phyloP scores from a whole-genome alignment of 345 rosid species.

The Sonneratia caseolaris region DNA sequence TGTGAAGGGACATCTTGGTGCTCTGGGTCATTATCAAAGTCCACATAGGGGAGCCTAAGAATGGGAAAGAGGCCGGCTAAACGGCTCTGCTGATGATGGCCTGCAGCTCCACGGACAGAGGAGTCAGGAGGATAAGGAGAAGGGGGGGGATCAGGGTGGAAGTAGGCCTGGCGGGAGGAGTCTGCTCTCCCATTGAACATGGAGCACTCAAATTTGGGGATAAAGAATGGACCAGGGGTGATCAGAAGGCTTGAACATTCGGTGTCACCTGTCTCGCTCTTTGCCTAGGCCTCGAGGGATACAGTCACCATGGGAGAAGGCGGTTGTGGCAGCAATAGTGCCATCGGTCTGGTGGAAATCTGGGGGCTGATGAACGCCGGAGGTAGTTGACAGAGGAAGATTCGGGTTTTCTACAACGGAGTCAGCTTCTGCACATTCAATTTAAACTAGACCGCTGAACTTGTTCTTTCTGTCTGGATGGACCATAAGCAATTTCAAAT shows the following conservation, averaged over 20 bases:
- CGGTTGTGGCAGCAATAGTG: neutral
- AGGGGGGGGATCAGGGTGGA: slow-evolving; percentile 23
- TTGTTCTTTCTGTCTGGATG: no score
- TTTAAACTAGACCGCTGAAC: no score
- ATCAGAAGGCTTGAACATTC: slow-evolving; percentile 12
- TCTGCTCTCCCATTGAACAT: slow-evolving; percentile 59
- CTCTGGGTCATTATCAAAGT: slow-evolving; percentile 26
- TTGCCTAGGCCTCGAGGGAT: neutral
- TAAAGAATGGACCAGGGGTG: slow-evolving; percentile 16
- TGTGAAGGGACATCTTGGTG: slow-evolving; percentile 1
- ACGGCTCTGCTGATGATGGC: slow-evolving; percentile 49
- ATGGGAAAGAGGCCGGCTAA: slow-evolving; percentile 37
- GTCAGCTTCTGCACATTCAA: no score
- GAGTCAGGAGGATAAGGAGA: neutral
- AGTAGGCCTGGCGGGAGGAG: slow-evolving; percentile 58
- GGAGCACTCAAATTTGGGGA: slow-evolving; percentile 43
- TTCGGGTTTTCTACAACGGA: no score
- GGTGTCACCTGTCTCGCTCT: neutral
- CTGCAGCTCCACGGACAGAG: slow-evolving; percentile 22
- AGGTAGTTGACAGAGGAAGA: no score
- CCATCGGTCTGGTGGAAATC: no score
- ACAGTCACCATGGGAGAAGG: neutral
- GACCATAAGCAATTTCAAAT: no score
- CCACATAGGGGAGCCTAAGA: slow-evolving; percentile 12
- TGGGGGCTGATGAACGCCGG: no score